Percentiles rank a stretch among this genome's conserved stretches.
Conservation (phyloP, 1,284 basidiomycete genomes). For the Paramarasmius palmivorus region DNA sequence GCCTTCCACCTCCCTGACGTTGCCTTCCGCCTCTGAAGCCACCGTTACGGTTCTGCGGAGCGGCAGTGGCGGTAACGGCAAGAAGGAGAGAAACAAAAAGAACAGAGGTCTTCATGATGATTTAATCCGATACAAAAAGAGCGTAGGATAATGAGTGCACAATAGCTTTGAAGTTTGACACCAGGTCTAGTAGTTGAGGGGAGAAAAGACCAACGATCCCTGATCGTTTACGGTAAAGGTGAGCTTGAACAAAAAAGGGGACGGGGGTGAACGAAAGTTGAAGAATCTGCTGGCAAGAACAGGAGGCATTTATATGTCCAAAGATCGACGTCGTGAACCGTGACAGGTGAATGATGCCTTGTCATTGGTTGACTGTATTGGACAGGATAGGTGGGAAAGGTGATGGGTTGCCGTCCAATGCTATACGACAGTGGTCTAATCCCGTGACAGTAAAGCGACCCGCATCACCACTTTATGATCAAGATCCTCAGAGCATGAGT, state of each 20-base stretch:
- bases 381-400: too few relatives aligned
- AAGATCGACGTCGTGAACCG: too few relatives aligned
- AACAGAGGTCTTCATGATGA: slow-evolving; percentile 32
- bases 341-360: too few relatives aligned
- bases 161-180: slow-evolving; percentile 23
- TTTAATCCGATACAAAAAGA: slow-evolving; percentile 15
- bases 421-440: too few relatives aligned
- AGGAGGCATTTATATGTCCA: neutral
- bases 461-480: too few relatives aligned
- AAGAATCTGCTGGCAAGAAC: neutral
- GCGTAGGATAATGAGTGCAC: slow-evolving; percentile 20
- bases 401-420: too few relatives aligned
- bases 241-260: slow-evolving; percentile 19
- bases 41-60: slow-evolving; percentile 15
- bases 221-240: slow-evolving; percentile 27
- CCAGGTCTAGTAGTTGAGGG: slow-evolving; percentile 26
- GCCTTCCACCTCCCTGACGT: neutral
- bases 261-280: slow-evolving; percentile 19
- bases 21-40: neutral
- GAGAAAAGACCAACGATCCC: slow-evolving; percentile 35
- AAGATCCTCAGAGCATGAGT: too few relatives aligned
- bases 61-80: slow-evolving; percentile 28
- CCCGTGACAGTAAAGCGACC: too few relatives aligned
- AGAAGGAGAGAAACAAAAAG: slow-evolving; percentile 29
- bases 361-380: too few relatives aligned